These are phyloP conservation scores for Dendrobium huoshanense DNA, from an alignment of 106 monocot genomes.

Conservation along the genomic window DNA sequence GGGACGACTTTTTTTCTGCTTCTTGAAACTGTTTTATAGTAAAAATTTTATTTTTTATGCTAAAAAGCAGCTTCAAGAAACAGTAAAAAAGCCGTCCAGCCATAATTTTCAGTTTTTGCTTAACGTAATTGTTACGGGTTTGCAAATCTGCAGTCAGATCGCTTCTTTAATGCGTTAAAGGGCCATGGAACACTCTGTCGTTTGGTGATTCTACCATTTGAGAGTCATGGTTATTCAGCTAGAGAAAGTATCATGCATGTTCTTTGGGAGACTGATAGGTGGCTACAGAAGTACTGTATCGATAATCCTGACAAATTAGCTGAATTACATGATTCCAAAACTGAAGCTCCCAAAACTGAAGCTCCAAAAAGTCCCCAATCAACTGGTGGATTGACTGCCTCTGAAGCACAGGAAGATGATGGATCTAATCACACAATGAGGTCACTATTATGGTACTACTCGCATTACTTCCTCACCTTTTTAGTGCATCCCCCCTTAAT, in stretches of 20 bases:
- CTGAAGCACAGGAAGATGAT: constrained; percentile 32
- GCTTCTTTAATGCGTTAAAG: constrained; percentile 94
- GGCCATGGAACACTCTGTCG: constrained; percentile 92
- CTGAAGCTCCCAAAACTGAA: constrained; percentile 17
- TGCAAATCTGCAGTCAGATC: constrained; percentile 59
- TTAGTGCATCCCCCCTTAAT: neutral
- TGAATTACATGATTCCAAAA: constrained; percentile 24
- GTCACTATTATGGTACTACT: constrained; percentile 48
- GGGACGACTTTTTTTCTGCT: no score
- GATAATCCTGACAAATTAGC: constrained; percentile 27
- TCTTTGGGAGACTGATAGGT: constrained; percentile 94
- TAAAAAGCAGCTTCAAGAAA: no score
- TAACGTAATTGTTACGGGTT: neutral
- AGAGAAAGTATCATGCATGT: constrained; percentile 99
- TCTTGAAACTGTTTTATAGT: no score
- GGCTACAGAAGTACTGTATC: constrained; percentile 76
- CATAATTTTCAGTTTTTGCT: neutral
- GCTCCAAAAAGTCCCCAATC: constrained; percentile 8
- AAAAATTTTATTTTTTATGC: no score
- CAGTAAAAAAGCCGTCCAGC: no score
- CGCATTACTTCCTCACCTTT: neutral
- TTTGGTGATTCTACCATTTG: constrained; percentile 88
- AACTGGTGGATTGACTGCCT: constrained; percentile 15
- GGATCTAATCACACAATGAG: constrained; percentile 19
- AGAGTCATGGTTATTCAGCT: constrained; percentile 93